A percentile compares a stretch with the other conserved stretches of the same genome.
These are phyloP conservation scores for Fistulinella cinereoalba DNA, from an alignment of 1,284 basidiomycete species.

Conservation along the genomic window DNA sequence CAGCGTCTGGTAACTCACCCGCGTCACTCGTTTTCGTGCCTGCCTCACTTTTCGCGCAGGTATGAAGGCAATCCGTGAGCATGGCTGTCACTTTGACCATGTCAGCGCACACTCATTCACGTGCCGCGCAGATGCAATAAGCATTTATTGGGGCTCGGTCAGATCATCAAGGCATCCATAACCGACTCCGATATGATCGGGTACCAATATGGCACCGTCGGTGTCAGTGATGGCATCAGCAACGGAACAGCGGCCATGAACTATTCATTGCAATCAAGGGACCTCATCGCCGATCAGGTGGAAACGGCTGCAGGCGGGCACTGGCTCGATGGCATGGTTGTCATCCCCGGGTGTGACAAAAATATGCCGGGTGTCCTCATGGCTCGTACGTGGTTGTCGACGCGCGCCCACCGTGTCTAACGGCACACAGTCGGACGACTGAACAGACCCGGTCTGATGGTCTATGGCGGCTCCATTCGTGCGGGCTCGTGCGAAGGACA, in stretches of 20 bases:
- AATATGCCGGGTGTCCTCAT: constrained; percentile 92
- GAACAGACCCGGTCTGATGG: constrained; percentile 82
- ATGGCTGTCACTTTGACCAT: neutral
- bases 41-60: constrained; percentile 42
- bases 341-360: constrained; percentile 85
- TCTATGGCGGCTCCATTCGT: constrained; percentile 85
- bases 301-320: constrained; percentile 97
- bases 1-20: constrained; percentile 78
- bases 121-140: constrained; percentile 73
- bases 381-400: no score
- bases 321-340: constrained; percentile 90
- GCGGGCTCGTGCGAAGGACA: constrained; percentile 72
- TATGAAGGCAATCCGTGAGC: constrained; percentile 88
- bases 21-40: constrained; percentile 1
- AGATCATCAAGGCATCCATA: constrained; percentile 82
- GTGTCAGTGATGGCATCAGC: constrained; percentile 96
- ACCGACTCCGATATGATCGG: constrained; percentile 76
- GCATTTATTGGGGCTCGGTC: constrained; percentile 87
- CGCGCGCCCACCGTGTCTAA: no score
- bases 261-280: constrained; percentile 93
- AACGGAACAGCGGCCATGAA: constrained; percentile 94
- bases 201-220: constrained; percentile 97
- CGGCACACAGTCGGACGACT: constrained; percentile 78
- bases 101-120: constrained; percentile 4
- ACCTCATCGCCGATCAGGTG: constrained; percentile 95